Conservation (phyloP, 352 stramenopile genomes). For the Globisporangium polare region DNA sequence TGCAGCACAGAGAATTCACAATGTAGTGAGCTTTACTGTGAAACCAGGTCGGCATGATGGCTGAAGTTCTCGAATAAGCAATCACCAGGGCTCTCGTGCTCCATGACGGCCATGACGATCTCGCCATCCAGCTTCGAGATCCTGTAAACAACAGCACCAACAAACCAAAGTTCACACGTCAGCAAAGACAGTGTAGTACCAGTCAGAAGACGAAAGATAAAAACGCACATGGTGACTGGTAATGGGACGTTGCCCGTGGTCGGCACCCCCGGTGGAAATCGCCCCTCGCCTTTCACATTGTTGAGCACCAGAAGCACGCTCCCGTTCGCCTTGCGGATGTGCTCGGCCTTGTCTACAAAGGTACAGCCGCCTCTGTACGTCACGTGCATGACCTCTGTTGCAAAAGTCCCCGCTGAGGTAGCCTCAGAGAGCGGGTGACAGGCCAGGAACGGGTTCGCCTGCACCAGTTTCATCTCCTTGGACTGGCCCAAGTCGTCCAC, state of each 20-base stretch:
- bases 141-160: constrained; percentile 16
- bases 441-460: constrained; percentile 36
- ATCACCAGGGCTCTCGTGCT: constrained; percentile 27
- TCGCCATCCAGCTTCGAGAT: constrained; percentile 64
- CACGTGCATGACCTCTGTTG: constrained; percentile 23
- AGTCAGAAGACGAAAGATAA: not conserved
- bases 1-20: not conserved
- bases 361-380: constrained; percentile 55
- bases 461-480: constrained; percentile 20
- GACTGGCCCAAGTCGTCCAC: constrained; percentile 12
- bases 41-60: too few relatives aligned
- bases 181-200: not conserved
- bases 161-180: not conserved
- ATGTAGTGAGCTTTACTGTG: too few relatives aligned
- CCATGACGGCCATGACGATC: constrained; percentile 53
- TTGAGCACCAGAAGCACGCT: constrained; percentile 55
- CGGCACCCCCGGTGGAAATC: constrained; percentile 39
- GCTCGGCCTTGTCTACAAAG: constrained; percentile 64
- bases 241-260: constrained; percentile 29
- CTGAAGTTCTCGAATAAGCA: not conserved
- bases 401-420: not conserved
- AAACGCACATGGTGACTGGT: constrained; percentile 52
- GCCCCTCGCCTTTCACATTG: constrained; percentile 52
- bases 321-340: constrained; percentile 26
- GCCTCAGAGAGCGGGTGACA: constrained; percentile 24